phyloP scores from a whole-genome alignment of 2,329 filamentous ascomycete species.

The Xylariales sp. region DNA sequence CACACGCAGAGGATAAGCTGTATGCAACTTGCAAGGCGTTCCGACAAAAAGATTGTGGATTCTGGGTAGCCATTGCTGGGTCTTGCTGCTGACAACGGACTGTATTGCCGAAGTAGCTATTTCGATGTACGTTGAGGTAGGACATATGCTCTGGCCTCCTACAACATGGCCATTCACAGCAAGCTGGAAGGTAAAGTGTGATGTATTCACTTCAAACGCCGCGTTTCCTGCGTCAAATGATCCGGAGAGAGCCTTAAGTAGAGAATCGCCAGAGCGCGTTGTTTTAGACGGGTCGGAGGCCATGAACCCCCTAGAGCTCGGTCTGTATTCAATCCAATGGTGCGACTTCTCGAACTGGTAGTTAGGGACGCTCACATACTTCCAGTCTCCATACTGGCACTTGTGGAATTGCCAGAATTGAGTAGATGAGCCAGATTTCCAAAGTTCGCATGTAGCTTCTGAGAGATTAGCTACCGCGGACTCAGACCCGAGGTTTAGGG shows the following conservation, averaged over 20 bases:
- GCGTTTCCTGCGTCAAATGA: neutral
- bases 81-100: neutral
- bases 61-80: neutral
- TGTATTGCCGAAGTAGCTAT: neutral
- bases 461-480: neutral
- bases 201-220: conserved; percentile 21
- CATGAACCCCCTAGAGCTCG: neutral
- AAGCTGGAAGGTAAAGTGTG: conserved; percentile 6
- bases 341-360: conserved; percentile 27
- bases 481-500: conserved; percentile 4
- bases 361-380: conserved; percentile 11
- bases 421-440: conserved; percentile 8
- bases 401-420: conserved; percentile 21
- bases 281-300: neutral
- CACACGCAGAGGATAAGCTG: neutral
- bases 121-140: conserved; percentile 35
- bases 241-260: neutral
- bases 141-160: neutral
- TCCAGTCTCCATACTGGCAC: neutral
- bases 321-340: conserved; percentile 29
- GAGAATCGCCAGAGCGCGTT: neutral
- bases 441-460: conserved; percentile 13
- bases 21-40: neutral
- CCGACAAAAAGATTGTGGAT: conserved; percentile 11
- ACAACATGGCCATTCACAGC: conserved; percentile 13